Evolutionary conservation across 148 eudicot species (phyloP).

Genomic region (Camellia sinensis): DNA sequence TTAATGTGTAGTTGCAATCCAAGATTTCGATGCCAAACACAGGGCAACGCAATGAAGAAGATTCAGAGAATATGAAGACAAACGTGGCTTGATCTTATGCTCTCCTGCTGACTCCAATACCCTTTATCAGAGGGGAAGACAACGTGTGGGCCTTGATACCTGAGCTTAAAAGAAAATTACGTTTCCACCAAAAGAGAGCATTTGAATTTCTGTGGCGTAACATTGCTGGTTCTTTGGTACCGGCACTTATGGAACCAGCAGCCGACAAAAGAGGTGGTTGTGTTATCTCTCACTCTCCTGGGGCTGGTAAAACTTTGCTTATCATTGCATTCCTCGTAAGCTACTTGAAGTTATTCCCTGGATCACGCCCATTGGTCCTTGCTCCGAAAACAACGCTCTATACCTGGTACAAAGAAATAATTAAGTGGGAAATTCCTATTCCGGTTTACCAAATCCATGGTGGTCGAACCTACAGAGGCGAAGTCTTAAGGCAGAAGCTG

Average conservation of each 20-base stretch:
- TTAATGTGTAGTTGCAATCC: constrained; percentile 44
- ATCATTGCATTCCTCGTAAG: constrained; percentile 89
- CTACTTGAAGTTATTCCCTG: constrained; percentile 87
- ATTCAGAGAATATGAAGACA: constrained; percentile 50
- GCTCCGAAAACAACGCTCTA: constrained; percentile 98
- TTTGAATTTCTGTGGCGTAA: constrained; percentile 93
- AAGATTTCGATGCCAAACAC: constrained; percentile 37
- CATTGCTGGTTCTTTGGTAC: constrained; percentile 80
- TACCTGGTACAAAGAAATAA: constrained; percentile 96
- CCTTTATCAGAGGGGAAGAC: constrained; percentile 51
- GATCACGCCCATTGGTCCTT: constrained; percentile 87
- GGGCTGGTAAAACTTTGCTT: constrained; percentile 93
- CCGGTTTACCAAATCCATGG: constrained; percentile 99
- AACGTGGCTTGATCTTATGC: constrained; percentile 40
- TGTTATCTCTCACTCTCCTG: constrained; percentile 94
- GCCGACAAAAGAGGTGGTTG: constrained; percentile 82
- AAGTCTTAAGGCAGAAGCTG: constrained; percentile 59
- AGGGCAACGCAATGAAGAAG: constrained; percentile 44
- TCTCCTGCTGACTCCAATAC: constrained; percentile 51
- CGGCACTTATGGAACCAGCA: constrained; percentile 68
- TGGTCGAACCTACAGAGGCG: constrained; percentile 76
- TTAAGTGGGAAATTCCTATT: constrained; percentile 92
- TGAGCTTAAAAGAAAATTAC: constrained; percentile 56
- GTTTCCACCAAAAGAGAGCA: constrained; percentile 79
- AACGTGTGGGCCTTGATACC: constrained; percentile 91